Evolutionary conservation across 768 basidiomycete genomes (phyloP), one percentile per base, ranked within the genome.

Genomic region (Crassisporium funariophilum): DNA sequence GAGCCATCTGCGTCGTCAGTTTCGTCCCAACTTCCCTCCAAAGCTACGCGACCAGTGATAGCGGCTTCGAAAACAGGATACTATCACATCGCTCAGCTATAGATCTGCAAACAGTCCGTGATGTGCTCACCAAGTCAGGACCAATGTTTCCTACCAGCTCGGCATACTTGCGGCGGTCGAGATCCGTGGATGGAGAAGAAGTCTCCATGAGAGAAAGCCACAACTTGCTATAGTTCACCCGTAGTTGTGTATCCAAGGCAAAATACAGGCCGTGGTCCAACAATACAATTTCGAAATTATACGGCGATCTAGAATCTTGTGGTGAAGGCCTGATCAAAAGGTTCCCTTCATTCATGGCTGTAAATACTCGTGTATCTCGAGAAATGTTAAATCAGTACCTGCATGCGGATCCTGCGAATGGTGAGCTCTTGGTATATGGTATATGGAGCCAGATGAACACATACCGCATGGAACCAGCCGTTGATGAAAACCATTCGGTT

Each of bases 241-340:
- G 83, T 4, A 98, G 71, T 33, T 84, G 75, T 15, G 81, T 70
- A 45, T 91, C 85, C 4, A 99, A 73, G 60, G 97, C 94, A 55
- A 98, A 98, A 66, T 98, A 95, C 13, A 93, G 71, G 4, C 91
- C 95, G 55, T 98, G 95, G 60, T 99, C 97, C 50, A 99, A 73
- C 1, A 98, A 76, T 19, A 91, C 94, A 41, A 98, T 88, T 61
- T 99, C 97, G 57, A 98, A 98, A 62, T 98, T 98, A 69, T 90
- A 90, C 0, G 91, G 90, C 7, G 91, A 92, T 47, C 72, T 77
- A 1, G 91, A 88, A 3, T 50, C 54, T 12, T 60, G 53, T 5
- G 78, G 76, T 5, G 86, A 80, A 1, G 88, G 83, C 45, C 97
- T 83, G 36, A 99, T 97, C 21, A 98, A 74, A 19, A 99, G 73